phyloP scores from a whole-genome alignment of 345 rosid genomes.

The Salix arbutifolia region DNA sequence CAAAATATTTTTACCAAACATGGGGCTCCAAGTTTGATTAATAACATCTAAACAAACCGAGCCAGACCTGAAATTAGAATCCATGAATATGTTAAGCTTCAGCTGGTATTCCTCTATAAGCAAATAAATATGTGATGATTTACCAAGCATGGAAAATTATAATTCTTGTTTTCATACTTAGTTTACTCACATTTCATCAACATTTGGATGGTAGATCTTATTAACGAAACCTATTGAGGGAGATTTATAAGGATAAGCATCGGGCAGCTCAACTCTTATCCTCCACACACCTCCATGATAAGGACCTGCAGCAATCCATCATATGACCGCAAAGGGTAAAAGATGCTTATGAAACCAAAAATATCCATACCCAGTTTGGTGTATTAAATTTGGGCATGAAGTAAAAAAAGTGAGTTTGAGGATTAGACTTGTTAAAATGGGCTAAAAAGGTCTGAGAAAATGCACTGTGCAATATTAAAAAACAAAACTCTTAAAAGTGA shows the following conservation, averaged over 20 bases:
- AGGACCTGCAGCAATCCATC: conserved; percentile 55
- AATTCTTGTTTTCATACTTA: not conserved
- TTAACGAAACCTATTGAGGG: conserved; percentile 54
- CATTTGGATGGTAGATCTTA: conserved; percentile 91
- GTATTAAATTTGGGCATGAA: not conserved
- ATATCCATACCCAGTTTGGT: not conserved
- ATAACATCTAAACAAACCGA: conserved; percentile 90
- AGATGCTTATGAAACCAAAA: not conserved
- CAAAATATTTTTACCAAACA: conserved; percentile 46
- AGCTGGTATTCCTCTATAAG: conserved; percentile 10
- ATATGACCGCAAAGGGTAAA: not conserved
- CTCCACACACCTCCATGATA: conserved; percentile 95
- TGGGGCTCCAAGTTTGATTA: conserved; percentile 80
- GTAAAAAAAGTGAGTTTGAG: not conserved
- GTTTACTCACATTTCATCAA: conserved; percentile 56
- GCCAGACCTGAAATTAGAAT: conserved; percentile 49
- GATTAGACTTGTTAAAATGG: not conserved
- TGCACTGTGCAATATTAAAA: not conserved
- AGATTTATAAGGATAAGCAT: conserved; percentile 71
- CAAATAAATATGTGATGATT: not conserved
- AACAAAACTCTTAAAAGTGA: not conserved
- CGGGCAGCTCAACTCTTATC: conserved; percentile 94
- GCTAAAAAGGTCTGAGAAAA: not conserved
- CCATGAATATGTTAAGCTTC: not conserved
- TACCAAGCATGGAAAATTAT: not conserved